Percentiles rank a stretch among this genome's conserved stretches.
phyloP scores from a whole-genome alignment of 148 eudicot genomes.

The Chenopodium quinoa region DNA sequence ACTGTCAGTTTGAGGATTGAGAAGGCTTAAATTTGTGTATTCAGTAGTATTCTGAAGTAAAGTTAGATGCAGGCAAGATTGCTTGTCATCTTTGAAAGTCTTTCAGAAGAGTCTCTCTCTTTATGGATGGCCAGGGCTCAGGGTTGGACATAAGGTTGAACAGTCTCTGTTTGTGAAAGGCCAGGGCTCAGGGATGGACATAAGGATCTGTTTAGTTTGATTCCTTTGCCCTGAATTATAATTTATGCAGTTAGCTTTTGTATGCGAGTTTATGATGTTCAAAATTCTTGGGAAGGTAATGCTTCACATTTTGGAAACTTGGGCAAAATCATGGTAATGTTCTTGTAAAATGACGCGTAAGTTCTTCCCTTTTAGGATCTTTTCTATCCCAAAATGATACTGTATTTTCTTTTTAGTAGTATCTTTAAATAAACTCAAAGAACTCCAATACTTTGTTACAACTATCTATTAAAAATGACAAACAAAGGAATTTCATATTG shows the following conservation, averaged over 20 bases:
- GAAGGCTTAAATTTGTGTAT: background rate
- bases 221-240: background rate
- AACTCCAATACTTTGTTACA: background rate
- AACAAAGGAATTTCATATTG: background rate
- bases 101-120: background rate
- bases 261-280: background rate
- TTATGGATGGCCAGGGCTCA: background rate
- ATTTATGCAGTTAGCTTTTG: background rate
- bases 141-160: background rate
- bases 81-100: background rate
- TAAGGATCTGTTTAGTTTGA: no score
- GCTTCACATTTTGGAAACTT: background rate
- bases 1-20: background rate
- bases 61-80: background rate
- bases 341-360: background rate
- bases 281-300: background rate
- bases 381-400: background rate
- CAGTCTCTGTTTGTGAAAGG: no score
- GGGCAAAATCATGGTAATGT: background rate
- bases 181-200: no score
- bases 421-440: background rate
- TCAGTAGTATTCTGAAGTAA: background rate
- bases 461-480: background rate
- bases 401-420: no score
- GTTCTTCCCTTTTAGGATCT: background rate